Conservation (phyloP, 1,284 basidiomycete genomes). For the Moesziomyces sp. region DNA sequence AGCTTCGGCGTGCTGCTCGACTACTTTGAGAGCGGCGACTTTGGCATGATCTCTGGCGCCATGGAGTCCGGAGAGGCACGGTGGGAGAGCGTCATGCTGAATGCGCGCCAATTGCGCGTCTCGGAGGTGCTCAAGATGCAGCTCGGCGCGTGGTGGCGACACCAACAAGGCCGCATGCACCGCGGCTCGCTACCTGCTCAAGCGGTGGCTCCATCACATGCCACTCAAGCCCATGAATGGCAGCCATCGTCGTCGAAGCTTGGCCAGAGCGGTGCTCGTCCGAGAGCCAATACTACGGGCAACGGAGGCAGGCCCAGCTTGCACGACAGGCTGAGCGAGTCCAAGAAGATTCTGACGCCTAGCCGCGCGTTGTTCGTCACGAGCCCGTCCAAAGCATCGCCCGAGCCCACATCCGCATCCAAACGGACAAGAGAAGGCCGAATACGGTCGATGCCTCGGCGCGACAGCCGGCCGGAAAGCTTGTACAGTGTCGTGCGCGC, state of each 20-base stretch:
- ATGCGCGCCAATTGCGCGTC: conserved; percentile 12
- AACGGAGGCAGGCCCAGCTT: background rate
- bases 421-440: background rate
- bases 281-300: background rate
- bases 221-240: background rate
- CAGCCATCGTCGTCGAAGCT: background rate
- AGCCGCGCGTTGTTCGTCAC: background rate
- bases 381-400: background rate
- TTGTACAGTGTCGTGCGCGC: background rate
- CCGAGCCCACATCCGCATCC: background rate
- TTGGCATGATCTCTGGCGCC: conserved; percentile 4
- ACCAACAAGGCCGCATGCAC: background rate
- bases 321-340: background rate
- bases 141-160: conserved; percentile 22
- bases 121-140: conserved; percentile 2
- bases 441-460: background rate
- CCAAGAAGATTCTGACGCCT: background rate
- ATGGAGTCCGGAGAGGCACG: conserved; percentile 15
- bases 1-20: conserved; percentile 17
- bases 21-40: conserved; percentile 28
- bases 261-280: background rate
- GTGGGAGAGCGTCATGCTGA: conserved; percentile 31
- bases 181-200: background rate
- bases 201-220: background rate
- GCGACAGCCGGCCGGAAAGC: background rate